Percentiles rank a stretch among this genome's conserved stretches.
phyloP scores from a whole-genome alignment of 768 basidiomycete genomes.

The Leccinum uliginosum region DNA sequence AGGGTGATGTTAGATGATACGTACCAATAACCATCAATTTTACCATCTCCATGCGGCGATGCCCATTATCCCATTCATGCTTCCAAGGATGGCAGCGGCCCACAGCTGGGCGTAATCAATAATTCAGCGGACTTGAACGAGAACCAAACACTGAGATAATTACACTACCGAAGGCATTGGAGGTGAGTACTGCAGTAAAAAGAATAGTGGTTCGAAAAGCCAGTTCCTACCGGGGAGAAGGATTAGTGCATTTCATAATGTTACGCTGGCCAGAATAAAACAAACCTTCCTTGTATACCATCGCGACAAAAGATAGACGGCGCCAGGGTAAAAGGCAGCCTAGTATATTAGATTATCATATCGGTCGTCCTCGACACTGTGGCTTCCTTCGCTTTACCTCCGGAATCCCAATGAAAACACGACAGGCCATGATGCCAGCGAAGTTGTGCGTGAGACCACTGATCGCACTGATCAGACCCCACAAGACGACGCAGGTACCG shows the following conservation, averaged over 20 bases:
- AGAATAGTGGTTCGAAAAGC: slow-evolving; percentile 60
- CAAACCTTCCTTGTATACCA: slow-evolving; percentile 23
- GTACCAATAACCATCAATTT: slow-evolving; percentile 3
- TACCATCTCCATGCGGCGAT: slow-evolving; percentile 72
- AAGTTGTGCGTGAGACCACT: slow-evolving; percentile 60
- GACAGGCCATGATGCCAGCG: slow-evolving; percentile 29
- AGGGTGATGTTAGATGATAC: background rate
- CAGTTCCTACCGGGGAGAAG: slow-evolving; percentile 42
- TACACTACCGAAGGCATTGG: slow-evolving; percentile 65
- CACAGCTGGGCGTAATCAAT: slow-evolving; percentile 42
- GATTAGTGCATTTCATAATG: background rate
- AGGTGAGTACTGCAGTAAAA: slow-evolving; percentile 52
- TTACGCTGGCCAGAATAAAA: background rate
- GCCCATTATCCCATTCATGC: slow-evolving; percentile 64
- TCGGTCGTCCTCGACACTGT: background rate
- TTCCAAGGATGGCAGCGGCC: slow-evolving; percentile 28
- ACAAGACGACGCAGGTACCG: slow-evolving; percentile 36
- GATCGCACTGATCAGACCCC: slow-evolving; percentile 60
- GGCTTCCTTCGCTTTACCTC: slow-evolving; percentile 34
- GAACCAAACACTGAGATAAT: slow-evolving; percentile 13
- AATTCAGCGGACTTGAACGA: background rate
- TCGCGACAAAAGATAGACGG: slow-evolving; percentile 33
- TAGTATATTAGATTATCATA: slow-evolving; percentile 11
- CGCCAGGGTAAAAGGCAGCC: slow-evolving; percentile 26
- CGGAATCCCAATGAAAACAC: slow-evolving; percentile 58